A percentile compares a stretch with the other conserved stretches of the same genome.
Conservation (phyloP, 306 rosid genomes). For the Pyrus communis region DNA sequence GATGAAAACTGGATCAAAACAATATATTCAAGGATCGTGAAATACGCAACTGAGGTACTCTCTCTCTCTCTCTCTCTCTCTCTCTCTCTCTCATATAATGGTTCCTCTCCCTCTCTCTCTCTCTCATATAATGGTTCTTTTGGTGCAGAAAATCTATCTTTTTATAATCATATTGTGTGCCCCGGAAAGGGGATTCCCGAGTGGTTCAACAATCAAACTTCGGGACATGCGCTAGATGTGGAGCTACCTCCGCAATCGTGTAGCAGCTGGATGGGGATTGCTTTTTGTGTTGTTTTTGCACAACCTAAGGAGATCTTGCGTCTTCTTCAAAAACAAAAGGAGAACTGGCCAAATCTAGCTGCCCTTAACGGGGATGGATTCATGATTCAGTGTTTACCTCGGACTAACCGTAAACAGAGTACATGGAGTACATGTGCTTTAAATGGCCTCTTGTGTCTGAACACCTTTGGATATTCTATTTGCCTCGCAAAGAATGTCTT, state of each 20-base stretch:
- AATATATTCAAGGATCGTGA: neutral
- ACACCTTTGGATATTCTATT: neutral
- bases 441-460: rapidly evolving
- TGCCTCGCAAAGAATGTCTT: neutral
- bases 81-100: neutral
- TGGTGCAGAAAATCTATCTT: neutral
- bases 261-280: neutral
- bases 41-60: neutral
- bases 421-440: no score
- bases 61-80: neutral
- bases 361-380: rapidly evolving
- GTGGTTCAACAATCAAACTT: neutral
- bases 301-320: no score
- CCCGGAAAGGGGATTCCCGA: conserved; percentile 2
- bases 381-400: rapidly evolving
- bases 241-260: neutral
- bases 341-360: no score
- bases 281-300: neutral
- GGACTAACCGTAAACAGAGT: no score
- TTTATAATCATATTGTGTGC: neutral
- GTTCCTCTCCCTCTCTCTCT: neutral
- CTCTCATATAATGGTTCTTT: neutral
- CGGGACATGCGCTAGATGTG: neutral
- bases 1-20: neutral
- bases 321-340: neutral